A percentile compares a stretch with the other conserved stretches of the same genome.
phyloP scores from a whole-genome alignment of 1,139 yeast genomes.

The Wickerhamomyces sp. region DNA sequence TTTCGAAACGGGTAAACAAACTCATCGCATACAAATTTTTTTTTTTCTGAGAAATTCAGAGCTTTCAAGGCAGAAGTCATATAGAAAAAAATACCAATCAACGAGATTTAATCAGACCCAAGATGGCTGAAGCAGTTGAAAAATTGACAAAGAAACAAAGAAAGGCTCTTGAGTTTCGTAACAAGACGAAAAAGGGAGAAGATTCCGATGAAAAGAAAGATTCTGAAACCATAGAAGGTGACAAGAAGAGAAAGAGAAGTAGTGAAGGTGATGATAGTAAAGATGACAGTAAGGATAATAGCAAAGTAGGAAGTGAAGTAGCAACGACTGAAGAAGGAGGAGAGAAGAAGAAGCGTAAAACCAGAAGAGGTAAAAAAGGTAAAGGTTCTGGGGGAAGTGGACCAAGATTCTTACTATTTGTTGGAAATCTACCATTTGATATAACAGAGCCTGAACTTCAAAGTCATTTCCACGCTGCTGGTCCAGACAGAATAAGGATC shows the following conservation, averaged over 20 bases:
- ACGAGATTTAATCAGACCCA: background rate
- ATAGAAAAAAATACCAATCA: background rate
- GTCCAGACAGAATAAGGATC: constrained; percentile 71
- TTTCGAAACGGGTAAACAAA: background rate
- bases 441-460: constrained; percentile 55
- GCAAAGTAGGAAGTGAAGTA: constrained; percentile 23
- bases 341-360: constrained; percentile 62
- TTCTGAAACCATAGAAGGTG: constrained; percentile 24
- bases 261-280: constrained; percentile 22
- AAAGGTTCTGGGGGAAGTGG: constrained; percentile 45
- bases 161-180: constrained; percentile 70
- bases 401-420: constrained; percentile 77
- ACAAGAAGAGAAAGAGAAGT: constrained; percentile 26
- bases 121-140: constrained; percentile 13
- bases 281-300: constrained; percentile 20
- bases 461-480: constrained; percentile 69
- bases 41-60: no score
- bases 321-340: constrained; percentile 27
- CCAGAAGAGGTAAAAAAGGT: constrained; percentile 74
- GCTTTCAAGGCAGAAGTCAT: background rate
- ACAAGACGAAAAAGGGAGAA: constrained; percentile 32
- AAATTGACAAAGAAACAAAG: constrained; percentile 74
- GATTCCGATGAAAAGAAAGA: constrained; percentile 15
- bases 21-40: background rate
- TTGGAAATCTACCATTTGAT: constrained; percentile 87